Conservation (phyloP, 139 green algal species). For the Monoraphidium neglectum region DNA sequence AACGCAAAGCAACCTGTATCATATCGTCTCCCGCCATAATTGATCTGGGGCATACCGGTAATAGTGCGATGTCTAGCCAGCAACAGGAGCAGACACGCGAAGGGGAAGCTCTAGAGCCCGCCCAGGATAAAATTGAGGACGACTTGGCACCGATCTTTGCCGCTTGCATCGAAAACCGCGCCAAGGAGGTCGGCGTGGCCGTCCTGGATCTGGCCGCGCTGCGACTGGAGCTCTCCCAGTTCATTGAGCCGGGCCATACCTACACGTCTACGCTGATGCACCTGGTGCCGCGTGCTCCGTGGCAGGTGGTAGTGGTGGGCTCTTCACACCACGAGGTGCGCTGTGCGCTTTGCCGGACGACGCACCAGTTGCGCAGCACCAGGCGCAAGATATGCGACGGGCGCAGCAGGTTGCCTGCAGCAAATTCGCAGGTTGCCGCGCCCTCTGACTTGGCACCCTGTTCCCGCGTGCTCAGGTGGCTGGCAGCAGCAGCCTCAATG, state of each 20-base stretch:
- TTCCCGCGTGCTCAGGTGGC: not conserved
- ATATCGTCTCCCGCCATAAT: too few species aligned
- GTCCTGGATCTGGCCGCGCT: slow-evolving; percentile 43
- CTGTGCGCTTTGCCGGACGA: not conserved
- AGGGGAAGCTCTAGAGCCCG: too few species aligned
- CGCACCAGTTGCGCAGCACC: too few species aligned
- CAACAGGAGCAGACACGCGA: too few species aligned
- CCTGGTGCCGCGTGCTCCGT: slow-evolving; percentile 39
- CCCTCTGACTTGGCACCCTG: too few species aligned
- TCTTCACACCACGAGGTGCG: slow-evolving; percentile 11
- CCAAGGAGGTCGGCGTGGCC: slow-evolving; percentile 67
- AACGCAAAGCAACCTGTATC: too few species aligned
- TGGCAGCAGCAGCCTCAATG: too few species aligned
- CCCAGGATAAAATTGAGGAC: not conserved
- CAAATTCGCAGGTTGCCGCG: too few species aligned
- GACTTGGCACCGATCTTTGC: slow-evolving; percentile 24
- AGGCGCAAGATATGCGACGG: too few species aligned
- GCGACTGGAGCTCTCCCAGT: slow-evolving; percentile 52
- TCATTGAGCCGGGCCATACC: slow-evolving; percentile 45
- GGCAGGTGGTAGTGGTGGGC: slow-evolving; percentile 40
- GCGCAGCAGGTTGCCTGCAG: too few species aligned
- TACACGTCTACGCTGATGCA: slow-evolving; percentile 52
- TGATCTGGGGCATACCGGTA: too few species aligned
- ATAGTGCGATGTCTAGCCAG: too few species aligned
- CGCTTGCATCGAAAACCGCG: slow-evolving; percentile 70